Base-by-base conservation (phyloP, 345 rosid genomes). In the Pugionium dolabratum region DNA sequence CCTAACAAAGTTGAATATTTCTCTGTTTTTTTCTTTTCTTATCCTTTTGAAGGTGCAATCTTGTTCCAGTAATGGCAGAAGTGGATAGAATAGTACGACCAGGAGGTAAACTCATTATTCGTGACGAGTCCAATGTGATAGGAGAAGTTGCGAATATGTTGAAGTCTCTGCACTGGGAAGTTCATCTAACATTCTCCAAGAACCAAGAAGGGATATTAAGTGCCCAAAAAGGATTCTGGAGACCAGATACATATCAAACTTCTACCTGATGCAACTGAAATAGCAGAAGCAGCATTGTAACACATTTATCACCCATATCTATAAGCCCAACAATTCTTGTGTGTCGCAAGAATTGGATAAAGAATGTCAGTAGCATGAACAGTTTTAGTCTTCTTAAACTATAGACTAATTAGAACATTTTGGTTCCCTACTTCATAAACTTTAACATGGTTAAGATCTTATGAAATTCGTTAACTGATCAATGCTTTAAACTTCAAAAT, bases 51-150 rank as follows among this genome's bases (percentile, higher is more conserved):
- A 94, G 96, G 87, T 90, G 99, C 77, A 82, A 83, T 54, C 90
- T 90, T 68, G 75, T 48, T 53, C 95, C 97, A 0, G 89, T 85
- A 48, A 72, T 94, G 83, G 96, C 88, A 56, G 97, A 94, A 77
- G 86, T 90, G 2, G 97, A 90, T 75, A 82, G 99, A 71, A 84
- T 94, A 18, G 84, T 88, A 4, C 76, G 97, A 79, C 99, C 99
- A 28, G 97, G 96, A 69, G 99, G 95, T n/a, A 88, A 84, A 72
- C 41, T 86, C 46, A 86, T 94, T 32, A 84, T 86, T 32, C 86
- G 93, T 2, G 95, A 88, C 6, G 87, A 85, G 64, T 76, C 93
- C 0, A 66, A 64, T 4, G 79, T 79, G 31, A 80, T 90, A 40
- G 79, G 84, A 44, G 97, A 94, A 75, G 83, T 88, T 4, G 91